Evolutionary conservation across 2,329 filamentous ascomycete species (phyloP).

Genomic region (Fusarium tjaetaba): DNA sequence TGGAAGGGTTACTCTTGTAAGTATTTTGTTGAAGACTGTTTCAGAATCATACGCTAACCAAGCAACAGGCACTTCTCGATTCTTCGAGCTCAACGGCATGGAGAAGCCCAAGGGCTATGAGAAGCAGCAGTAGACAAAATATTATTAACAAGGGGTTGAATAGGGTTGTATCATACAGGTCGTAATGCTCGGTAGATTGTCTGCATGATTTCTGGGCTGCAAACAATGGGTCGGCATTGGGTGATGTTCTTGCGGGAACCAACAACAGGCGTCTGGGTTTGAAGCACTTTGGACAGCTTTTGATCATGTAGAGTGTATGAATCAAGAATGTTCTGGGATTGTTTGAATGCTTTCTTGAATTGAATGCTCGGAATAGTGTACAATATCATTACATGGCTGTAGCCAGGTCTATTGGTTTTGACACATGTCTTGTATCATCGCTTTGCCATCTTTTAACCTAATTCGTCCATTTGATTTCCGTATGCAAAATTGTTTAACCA

Average conservation of each 20-base stretch:
- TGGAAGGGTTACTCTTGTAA: conserved; percentile 99
- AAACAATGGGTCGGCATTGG: conserved; percentile 32
- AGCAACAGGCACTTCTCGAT: conserved; percentile 72
- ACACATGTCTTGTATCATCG: conserved; percentile 7
- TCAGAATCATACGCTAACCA: conserved; percentile 12
- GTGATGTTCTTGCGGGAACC: conserved; percentile 36
- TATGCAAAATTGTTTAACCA: conserved; percentile 46
- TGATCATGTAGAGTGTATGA: conserved; percentile 44
- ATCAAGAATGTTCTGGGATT: conserved; percentile 39
- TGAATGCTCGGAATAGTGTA: conserved; percentile 38
- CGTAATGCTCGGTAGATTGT: conserved; percentile 38
- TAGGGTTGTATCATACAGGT: conserved; percentile 35
- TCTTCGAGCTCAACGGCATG: conserved; percentile 83
- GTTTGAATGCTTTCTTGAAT: conserved; percentile 24
- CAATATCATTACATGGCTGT: conserved; percentile 42
- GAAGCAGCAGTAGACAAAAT: conserved; percentile 63
- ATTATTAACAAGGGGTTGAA: background rate
- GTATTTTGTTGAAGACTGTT: conserved; percentile 43
- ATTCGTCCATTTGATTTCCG: background rate
- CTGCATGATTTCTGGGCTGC: conserved; percentile 32
- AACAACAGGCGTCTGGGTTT: conserved; percentile 44
- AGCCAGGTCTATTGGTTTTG: conserved; percentile 26
- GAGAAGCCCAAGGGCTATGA: conserved; percentile 89
- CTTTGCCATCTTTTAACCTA: background rate
- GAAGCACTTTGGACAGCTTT: conserved; percentile 44